phyloP scores from a whole-genome alignment of 345 rosid species.

The Pistacia atlantica region DNA sequence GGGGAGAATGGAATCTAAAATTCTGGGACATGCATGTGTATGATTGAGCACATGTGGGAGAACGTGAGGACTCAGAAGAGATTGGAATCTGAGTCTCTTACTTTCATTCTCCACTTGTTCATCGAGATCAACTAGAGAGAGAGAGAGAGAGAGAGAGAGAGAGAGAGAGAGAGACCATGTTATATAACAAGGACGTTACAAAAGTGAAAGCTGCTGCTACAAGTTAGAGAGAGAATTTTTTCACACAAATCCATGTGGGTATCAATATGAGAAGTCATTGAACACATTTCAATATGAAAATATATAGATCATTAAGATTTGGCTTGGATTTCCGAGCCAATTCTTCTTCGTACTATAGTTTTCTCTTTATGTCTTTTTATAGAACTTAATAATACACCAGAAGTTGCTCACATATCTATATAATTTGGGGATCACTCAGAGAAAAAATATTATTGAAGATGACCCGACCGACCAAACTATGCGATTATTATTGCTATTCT shows the following conservation, averaged over 20 bases:
- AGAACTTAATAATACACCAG: not conserved
- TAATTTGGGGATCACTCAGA: constrained; percentile 25
- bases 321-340: constrained; percentile 47
- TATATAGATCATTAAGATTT: constrained; percentile 11
- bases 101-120: constrained; percentile 24
- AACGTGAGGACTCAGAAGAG: constrained; percentile 37
- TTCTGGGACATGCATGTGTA: constrained; percentile 17
- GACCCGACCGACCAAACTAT: constrained; percentile 32
- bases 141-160: not conserved
- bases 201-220: constrained; percentile 38
- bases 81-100: constrained; percentile 34
- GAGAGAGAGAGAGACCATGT: not conserved
- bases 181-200: constrained; percentile 21
- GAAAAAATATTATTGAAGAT: not conserved
- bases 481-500: constrained; percentile 10
- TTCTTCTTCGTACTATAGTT: constrained; percentile 1
- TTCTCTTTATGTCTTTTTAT: constrained; percentile 4
- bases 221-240: not conserved
- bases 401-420: constrained; percentile 9
- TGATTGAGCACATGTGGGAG: constrained; percentile 40
- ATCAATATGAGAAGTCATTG: constrained; percentile 11
- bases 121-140: constrained; percentile 3
- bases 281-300: not conserved
- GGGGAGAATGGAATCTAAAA: constrained; percentile 17
- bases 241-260: constrained; percentile 35